Evolutionary conservation across 2,329 filamentous ascomycete genomes (phyloP).

Genomic region (Gremmenia infestans): DNA sequence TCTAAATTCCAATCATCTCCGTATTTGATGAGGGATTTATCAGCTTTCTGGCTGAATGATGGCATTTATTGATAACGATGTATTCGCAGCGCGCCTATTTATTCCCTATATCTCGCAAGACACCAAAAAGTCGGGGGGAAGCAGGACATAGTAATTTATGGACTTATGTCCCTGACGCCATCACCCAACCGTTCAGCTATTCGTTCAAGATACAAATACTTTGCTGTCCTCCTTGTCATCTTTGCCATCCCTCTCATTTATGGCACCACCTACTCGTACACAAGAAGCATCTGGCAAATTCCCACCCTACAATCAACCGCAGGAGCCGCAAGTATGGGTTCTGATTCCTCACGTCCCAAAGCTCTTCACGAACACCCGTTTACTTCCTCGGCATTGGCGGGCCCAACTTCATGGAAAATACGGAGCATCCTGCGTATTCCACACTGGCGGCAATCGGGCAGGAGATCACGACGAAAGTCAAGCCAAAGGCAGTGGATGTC

Average conservation of each 20-base stretch:
- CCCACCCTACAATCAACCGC: constrained; percentile 4
- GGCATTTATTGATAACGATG: constrained; percentile 7
- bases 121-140: constrained; percentile 1
- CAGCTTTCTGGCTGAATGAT: constrained; percentile 4
- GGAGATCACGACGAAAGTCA: constrained; percentile 66
- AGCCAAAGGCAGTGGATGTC: constrained; percentile 67
- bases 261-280: constrained; percentile 4
- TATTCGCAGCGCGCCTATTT: constrained; percentile 2
- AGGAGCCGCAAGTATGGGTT: constrained; percentile 9
- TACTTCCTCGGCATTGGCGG: constrained; percentile 28
- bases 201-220: constrained; percentile 17
- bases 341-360: constrained; percentile 10
- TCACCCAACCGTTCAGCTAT: constrained; percentile 6
- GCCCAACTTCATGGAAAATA: constrained; percentile 65
- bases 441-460: constrained; percentile 59
- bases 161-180: constrained; percentile 1
- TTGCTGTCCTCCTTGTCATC: constrained; percentile 16
- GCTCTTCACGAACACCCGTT: constrained; percentile 18
- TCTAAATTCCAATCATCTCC: constrained; percentile 3
- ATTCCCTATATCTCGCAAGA: constrained; percentile 3
- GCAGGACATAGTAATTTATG: constrained; percentile 4
- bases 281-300: constrained; percentile 7
- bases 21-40: constrained; percentile 10
- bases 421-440: constrained; percentile 60
- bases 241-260: constrained; percentile 14